Evolutionary conservation across 2,329 filamentous ascomycete genomes (phyloP).

Genomic region (Lojkania enalia): DNA sequence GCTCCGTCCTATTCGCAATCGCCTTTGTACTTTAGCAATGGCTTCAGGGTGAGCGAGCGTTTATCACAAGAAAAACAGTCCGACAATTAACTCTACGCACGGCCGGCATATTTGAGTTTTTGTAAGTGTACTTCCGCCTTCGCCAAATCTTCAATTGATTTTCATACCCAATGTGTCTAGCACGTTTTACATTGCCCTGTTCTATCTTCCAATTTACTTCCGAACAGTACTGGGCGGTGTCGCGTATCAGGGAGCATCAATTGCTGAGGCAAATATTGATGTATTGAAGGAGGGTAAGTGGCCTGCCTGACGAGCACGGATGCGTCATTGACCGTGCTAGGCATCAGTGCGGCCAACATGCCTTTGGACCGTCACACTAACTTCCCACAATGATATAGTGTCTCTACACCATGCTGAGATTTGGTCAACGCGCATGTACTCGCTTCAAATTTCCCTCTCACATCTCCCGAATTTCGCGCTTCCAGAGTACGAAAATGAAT

Average conservation of each 20-base stretch:
- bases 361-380: slow-evolving; percentile 20
- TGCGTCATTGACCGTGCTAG: slow-evolving; percentile 2
- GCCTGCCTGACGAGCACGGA: slow-evolving; percentile 1
- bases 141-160: neutral
- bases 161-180: slow-evolving; percentile 23
- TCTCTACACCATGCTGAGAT: slow-evolving; percentile 25
- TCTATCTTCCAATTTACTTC: slow-evolving; percentile 54
- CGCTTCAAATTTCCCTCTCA: slow-evolving; percentile 24
- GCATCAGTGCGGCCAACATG: slow-evolving; percentile 18
- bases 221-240: too few species aligned
- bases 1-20: slow-evolving; percentile 40
- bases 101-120: slow-evolving; percentile 41
- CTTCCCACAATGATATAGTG: slow-evolving; percentile 22
- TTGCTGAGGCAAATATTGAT: too few species aligned
- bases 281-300: too few species aligned
- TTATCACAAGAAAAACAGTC: slow-evolving; percentile 44
- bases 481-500: slow-evolving; percentile 23
- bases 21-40: slow-evolving; percentile 42
- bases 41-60: slow-evolving; percentile 44
- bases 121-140: slow-evolving; percentile 26
- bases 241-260: too few species aligned
- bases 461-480: slow-evolving; percentile 24
- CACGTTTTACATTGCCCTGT: slow-evolving; percentile 43
- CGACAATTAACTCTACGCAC: slow-evolving; percentile 41
- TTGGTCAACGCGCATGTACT: slow-evolving; percentile 26